Conservation (phyloP, 345 rosid genomes). For the Firmiana major region DNA sequence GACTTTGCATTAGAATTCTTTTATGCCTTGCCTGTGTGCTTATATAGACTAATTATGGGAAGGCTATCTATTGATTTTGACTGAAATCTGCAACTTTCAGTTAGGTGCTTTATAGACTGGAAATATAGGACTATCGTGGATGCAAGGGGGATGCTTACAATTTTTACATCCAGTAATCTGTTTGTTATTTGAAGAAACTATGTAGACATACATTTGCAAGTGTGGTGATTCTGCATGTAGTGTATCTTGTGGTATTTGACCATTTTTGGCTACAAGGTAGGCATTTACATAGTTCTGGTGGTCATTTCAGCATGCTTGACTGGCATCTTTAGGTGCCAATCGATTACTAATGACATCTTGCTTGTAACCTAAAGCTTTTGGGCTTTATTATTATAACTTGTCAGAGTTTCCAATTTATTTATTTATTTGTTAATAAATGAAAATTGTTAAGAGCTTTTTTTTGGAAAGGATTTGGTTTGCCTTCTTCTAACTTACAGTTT, state of each 20-base stretch:
- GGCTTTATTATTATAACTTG: neutral
- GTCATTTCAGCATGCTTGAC: neutral
- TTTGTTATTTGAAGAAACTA: neutral
- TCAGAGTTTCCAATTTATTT: conserved; percentile 1
- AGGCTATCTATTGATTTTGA: neutral
- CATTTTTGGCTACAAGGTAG: neutral
- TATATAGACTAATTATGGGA: neutral
- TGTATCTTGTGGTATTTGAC: neutral
- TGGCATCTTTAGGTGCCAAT: neutral
- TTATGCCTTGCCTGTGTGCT: neutral
- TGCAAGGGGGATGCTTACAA: neutral
- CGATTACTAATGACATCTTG: neutral
- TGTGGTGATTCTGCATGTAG: neutral
- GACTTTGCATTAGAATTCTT: neutral
- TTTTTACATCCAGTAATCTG: neutral
- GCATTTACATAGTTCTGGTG: neutral
- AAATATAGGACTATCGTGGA: neutral
- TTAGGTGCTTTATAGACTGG: neutral
- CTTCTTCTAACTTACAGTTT: neutral
- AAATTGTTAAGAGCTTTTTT: neutral
- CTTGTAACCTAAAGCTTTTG: neutral
- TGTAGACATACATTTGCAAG: neutral
- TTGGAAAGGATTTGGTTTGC: neutral
- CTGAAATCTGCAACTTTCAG: neutral
- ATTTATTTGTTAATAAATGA: neutral